Percentiles rank a stretch among this genome's conserved stretches.
Evolutionary conservation across 768 basidiomycete genomes (phyloP).

Genomic region (Rhizopogon vesiculosus): DNA sequence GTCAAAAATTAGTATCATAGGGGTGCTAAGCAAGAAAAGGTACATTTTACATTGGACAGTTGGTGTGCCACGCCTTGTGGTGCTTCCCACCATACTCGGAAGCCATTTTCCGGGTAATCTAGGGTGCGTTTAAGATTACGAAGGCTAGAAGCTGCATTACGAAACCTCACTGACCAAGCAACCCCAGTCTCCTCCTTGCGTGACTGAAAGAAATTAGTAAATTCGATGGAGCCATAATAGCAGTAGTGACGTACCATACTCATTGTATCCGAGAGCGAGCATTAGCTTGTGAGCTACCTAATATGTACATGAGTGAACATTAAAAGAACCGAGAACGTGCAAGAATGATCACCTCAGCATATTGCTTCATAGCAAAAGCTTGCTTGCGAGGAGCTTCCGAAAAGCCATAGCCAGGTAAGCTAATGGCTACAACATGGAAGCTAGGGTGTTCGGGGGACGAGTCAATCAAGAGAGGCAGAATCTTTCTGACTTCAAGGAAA

Average conservation of each 20-base stretch:
- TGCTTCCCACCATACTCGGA: constrained; percentile 33
- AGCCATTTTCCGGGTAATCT: constrained; percentile 33
- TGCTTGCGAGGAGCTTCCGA: constrained; percentile 50
- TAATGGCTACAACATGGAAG: constrained; percentile 58
- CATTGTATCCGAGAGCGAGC: constrained; percentile 31
- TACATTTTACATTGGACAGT: constrained; percentile 35
- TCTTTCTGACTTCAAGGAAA: constrained; percentile 52
- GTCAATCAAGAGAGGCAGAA: constrained; percentile 47
- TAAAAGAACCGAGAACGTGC: neutral
- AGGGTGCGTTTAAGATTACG: neutral
- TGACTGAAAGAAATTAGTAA: constrained; percentile 25
- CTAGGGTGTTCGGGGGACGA: constrained; percentile 39
- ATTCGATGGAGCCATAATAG: neutral
- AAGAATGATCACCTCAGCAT: constrained; percentile 40
- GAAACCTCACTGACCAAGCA: constrained; percentile 20
- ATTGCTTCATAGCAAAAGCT: constrained; percentile 46
- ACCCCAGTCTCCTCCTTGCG: constrained; percentile 49
- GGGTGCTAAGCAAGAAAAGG: neutral
- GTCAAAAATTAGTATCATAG: no score
- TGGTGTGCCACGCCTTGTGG: constrained; percentile 50
- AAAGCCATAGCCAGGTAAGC: constrained; percentile 34
- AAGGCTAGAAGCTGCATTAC: neutral
- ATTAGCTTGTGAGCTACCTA: constrained; percentile 45
- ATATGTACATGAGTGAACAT: constrained; percentile 4
- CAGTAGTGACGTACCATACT: neutral